Conservation (phyloP, 257 asterid species). For the Lycium barbarum region DNA sequence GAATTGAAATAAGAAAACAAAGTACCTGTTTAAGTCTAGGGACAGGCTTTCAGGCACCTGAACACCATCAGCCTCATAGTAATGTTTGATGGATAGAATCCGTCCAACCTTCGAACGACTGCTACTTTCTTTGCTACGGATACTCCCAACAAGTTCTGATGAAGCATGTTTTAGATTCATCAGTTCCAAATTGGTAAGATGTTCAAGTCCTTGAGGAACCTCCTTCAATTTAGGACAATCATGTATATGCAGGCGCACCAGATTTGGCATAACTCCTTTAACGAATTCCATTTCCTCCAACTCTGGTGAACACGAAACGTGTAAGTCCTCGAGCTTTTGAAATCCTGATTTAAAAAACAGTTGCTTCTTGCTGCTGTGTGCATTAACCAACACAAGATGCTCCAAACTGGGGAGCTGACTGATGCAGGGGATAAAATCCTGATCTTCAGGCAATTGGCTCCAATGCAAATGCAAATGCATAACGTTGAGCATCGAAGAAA, state of each 20-base stretch:
- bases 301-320: slow-evolving; percentile 14
- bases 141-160: slow-evolving; percentile 26
- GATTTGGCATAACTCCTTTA: slow-evolving; percentile 35
- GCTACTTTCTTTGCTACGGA: background rate
- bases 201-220: slow-evolving; percentile 40
- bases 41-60: background rate
- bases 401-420: slow-evolving; percentile 30
- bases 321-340: slow-evolving; percentile 32
- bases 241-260: slow-evolving; percentile 27
- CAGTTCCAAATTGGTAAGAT: slow-evolving; percentile 23
- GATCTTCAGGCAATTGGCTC: slow-evolving; percentile 29
- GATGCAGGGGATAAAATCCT: slow-evolving; percentile 37
- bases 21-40: background rate
- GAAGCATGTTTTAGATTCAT: slow-evolving; percentile 31
- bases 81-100: slow-evolving; percentile 22
- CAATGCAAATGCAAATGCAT: slow-evolving; percentile 39
- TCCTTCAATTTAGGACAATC: slow-evolving; percentile 30
- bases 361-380: slow-evolving; percentile 24
- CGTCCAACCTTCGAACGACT: slow-evolving; percentile 25
- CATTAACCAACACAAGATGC: slow-evolving; percentile 34
- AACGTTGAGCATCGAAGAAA: slow-evolving; percentile 30
- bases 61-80: background rate
- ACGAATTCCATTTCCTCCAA: slow-evolving; percentile 27
- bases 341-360: slow-evolving; percentile 33
- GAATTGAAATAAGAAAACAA: background rate